These are phyloP conservation scores for Phaffia tasmanica DNA, from an alignment of 768 basidiomycete species.

Conservation along the genomic window DNA sequence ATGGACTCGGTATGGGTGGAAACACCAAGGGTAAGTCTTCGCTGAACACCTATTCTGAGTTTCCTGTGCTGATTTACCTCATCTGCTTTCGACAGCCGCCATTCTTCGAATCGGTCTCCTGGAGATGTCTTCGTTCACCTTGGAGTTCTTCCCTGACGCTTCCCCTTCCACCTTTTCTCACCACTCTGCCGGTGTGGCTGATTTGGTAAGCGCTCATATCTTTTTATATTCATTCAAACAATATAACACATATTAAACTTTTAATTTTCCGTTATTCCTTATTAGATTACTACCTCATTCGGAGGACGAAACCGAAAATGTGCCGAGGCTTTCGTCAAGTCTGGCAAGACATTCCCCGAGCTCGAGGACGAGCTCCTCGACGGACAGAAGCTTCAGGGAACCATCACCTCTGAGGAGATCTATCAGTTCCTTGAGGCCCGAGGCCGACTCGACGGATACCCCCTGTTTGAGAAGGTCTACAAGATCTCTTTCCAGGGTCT, in stretches of 20 bases:
- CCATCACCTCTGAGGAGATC: conserved; percentile 41
- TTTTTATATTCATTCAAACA: background rate
- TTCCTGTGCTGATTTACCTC: background rate
- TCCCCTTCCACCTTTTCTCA: conserved; percentile 41
- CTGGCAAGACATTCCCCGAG: conserved; percentile 41
- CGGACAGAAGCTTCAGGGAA: conserved; percentile 44
- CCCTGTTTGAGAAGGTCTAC: conserved; percentile 37
- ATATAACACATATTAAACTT: background rate
- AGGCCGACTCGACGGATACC: conserved; percentile 37
- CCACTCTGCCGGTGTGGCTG: conserved; percentile 43
- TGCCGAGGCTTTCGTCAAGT: conserved; percentile 38
- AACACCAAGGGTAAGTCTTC: conserved; percentile 39
- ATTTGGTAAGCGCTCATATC: conserved; percentile 43
- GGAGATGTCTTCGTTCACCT: conserved; percentile 43
- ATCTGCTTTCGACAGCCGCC: conserved; percentile 32
- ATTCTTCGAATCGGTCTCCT: conserved; percentile 44
- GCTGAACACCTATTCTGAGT: background rate
- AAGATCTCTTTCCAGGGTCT: conserved; percentile 36
- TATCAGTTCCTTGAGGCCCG: conserved; percentile 40
- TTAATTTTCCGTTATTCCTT: conserved; percentile 1
- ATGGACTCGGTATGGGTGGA: conserved; percentile 42
- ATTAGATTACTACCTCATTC: conserved; percentile 29
- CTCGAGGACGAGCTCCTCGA: conserved; percentile 42
- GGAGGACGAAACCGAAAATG: conserved; percentile 36
- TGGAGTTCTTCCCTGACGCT: conserved; percentile 43